Percentiles rank a stretch among this genome's conserved stretches.
Evolutionary conservation across 2,329 filamentous ascomycete genomes (phyloP).

Genomic region (Lizonia empirigonia): DNA sequence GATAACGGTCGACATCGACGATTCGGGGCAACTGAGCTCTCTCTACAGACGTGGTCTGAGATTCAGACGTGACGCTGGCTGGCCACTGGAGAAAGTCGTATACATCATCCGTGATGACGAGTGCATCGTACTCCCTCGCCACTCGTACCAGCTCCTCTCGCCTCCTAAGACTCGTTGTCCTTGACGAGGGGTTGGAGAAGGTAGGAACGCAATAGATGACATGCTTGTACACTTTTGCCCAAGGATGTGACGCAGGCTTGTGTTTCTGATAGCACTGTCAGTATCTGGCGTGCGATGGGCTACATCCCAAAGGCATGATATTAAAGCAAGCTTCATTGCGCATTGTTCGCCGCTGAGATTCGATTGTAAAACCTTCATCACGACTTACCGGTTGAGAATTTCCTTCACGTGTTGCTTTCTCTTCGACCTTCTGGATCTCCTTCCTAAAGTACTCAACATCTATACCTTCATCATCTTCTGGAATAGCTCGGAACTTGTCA

Average conservation of each 20-base stretch:
- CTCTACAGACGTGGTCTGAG: constrained; percentile 35
- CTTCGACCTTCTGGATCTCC: constrained; percentile 59
- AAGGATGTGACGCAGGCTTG: constrained; percentile 61
- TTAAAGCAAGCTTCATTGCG: not conserved
- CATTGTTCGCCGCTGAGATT: not conserved
- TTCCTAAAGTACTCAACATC: constrained; percentile 66
- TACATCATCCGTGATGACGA: constrained; percentile 89
- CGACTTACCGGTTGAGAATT: constrained; percentile 53
- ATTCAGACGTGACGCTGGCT: constrained; percentile 36
- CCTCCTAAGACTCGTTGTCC: constrained; percentile 74
- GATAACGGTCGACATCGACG: constrained; percentile 74
- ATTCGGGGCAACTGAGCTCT: constrained; percentile 69
- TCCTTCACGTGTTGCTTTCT: constrained; percentile 44
- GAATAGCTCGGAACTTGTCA: constrained; percentile 68
- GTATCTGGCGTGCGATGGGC: not conserved
- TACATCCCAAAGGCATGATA: not conserved
- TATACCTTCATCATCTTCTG: constrained; percentile 78
- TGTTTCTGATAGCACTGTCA: constrained; percentile 50
- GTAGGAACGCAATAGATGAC: constrained; percentile 88
- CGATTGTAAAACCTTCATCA: not conserved
- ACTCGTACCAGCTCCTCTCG: constrained; percentile 73
- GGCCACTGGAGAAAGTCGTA: constrained; percentile 93
- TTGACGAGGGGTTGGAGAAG: constrained; percentile 85
- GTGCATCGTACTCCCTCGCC: constrained; percentile 77
- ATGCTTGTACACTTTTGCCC: constrained; percentile 82